Evolutionary conservation across 345 rosid species (phyloP), one percentile per base, ranked within the genome.

Genomic region (Durio zibethinus): DNA sequence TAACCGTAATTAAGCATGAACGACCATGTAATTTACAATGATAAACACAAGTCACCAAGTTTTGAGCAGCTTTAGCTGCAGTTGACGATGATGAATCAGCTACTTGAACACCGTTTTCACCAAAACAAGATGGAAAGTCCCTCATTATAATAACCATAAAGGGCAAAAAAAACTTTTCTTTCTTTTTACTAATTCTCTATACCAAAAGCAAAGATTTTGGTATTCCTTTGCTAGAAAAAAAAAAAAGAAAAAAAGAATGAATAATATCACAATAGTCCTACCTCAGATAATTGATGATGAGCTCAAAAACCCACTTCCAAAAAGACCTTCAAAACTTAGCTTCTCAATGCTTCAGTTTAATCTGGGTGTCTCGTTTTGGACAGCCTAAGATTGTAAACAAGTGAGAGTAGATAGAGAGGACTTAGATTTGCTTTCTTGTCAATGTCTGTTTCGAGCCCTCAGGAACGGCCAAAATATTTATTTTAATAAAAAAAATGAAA

Each of bases 61-160:
- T 95, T 77, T 91, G 98, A n/a, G 94, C 89, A 76, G 86, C 83
- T 85, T 86, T 91, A 0, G 83, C 67, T 2, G 89, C 72, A 60
- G 72, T 82, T 2, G 98, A 88, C 42, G 96, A 82, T 0, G 97
- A 90, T 2, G 97, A 89, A 84, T 90, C 94, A 27, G 97, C 97
- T 60, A 93, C 88, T 85, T 94, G 98, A 77, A 94, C 95, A 56
- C 97, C 98, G 80, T 88, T 94, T 84, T 94, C 98, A 75, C 97
- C 97, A 61, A 93, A 94, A 85, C 97, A 94, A 82, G 98, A 94
- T 82, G 97, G 97, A 82, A 94, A 94, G 82, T 94, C 98, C 88
- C 86, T 93, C 97, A 94, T 92, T 75, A 40, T 80, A 53, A 40
- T 78, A 59, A 45, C 70, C 66, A 52, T 53, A 70, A 35, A 57